These are phyloP conservation scores for Hippophae gyantsensis DNA, from an alignment of 306 rosid species.

Conservation along the genomic window DNA sequence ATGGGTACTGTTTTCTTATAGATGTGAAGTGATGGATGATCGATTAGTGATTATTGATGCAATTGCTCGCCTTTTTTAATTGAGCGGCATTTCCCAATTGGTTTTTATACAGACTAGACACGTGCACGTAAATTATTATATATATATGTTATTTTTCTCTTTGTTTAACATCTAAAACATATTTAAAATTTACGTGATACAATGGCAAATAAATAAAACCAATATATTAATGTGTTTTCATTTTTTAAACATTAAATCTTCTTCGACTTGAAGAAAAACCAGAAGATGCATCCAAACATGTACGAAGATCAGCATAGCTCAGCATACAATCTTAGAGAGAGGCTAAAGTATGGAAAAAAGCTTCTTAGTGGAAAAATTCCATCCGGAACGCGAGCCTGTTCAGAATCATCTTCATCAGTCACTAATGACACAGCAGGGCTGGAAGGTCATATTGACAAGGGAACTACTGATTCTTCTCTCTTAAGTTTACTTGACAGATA, in stretches of 20 bases:
- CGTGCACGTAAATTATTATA: too few species aligned
- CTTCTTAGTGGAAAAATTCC: conserved; percentile 17
- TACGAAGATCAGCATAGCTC: conserved; percentile 46
- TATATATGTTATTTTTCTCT: too few species aligned
- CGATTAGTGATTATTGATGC: too few species aligned
- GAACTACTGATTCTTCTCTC: conserved; percentile 20
- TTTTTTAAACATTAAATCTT: conserved; percentile 16
- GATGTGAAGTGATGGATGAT: too few species aligned
- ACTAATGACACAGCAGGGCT: conserved; percentile 11
- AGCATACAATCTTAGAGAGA: conserved; percentile 58
- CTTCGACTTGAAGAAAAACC: conserved; percentile 36
- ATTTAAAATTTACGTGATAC: too few species aligned
- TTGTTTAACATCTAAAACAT: too few species aligned
- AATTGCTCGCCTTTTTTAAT: too few species aligned
- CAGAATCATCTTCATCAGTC: conserved; percentile 23
- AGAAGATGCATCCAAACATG: conserved; percentile 66
- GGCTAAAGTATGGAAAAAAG: conserved; percentile 28
- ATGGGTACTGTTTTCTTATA: too few species aligned
- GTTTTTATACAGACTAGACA: too few species aligned
- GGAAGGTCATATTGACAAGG: conserved; percentile 17
- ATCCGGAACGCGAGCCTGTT: conserved; percentile 21
- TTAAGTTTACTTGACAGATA: background rate
- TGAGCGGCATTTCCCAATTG: too few species aligned
- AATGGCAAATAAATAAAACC: too few species aligned
- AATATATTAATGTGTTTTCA: background rate